These are phyloP conservation scores for Colletotrichum eleusines DNA, from an alignment of 2,329 filamentous ascomycete genomes.

Conservation along the genomic window DNA sequence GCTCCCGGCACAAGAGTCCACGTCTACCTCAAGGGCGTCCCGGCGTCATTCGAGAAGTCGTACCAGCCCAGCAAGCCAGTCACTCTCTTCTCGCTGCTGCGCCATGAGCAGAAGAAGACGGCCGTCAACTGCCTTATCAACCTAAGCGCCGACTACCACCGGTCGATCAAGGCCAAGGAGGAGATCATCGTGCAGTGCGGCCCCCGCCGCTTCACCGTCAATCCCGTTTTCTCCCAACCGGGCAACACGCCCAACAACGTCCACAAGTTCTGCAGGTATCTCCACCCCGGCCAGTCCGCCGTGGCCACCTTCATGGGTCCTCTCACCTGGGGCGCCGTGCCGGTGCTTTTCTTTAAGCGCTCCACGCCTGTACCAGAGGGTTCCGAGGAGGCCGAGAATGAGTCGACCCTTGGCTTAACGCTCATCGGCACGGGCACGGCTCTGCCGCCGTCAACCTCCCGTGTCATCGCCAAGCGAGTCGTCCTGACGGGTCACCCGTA, in stretches of 20 bases:
- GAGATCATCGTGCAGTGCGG: conserved; percentile 93
- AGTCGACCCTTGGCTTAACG: conserved; percentile 66
- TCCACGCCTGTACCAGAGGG: conserved; percentile 55
- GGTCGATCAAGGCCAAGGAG: conserved; percentile 89
- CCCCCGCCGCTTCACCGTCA: conserved; percentile 85
- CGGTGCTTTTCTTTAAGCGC: conserved; percentile 87
- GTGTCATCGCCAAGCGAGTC: conserved; percentile 93
- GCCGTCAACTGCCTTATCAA: conserved; percentile 91
- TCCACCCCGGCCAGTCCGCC: conserved; percentile 90
- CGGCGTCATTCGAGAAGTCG: conserved; percentile 57
- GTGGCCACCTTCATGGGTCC: conserved; percentile 92
- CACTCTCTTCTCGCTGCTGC: conserved; percentile 85
- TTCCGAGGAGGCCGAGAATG: conserved; percentile 55
- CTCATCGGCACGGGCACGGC: conserved; percentile 90
- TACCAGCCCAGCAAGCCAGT: conserved; percentile 71
- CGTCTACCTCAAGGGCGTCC: conserved; percentile 74
- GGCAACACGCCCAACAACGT: conserved; percentile 96
- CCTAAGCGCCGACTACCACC: conserved; percentile 80
- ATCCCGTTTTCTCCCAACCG: conserved; percentile 89
- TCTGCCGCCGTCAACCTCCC: conserved; percentile 78
- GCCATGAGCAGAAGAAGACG: conserved; percentile 95
- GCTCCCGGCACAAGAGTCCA: conserved; percentile 85
- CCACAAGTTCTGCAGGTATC: conserved; percentile 93
- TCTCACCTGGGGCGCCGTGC: conserved; percentile 92
- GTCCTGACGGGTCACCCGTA: conserved; percentile 96